Conservation (phyloP, 306 rosid species). For the Medicago ruthenica region DNA sequence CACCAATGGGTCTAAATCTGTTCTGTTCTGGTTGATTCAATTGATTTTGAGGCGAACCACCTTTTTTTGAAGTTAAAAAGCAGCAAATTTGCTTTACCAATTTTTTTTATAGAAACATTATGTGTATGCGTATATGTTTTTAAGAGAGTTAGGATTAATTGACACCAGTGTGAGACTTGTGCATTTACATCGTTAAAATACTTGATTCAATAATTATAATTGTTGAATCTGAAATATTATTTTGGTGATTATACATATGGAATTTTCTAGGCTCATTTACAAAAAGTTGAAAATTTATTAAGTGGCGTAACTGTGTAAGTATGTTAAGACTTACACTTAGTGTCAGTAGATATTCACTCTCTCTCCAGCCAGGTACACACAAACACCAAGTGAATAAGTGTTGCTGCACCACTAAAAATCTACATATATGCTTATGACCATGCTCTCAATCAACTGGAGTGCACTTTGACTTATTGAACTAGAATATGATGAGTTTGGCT, state of each 20-base stretch:
- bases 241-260: slow-evolving; percentile 4
- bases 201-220: not conserved
- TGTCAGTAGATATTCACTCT: not conserved
- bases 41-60: not conserved
- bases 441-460: not conserved
- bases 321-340: not conserved
- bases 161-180: not conserved
- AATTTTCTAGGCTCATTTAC: not conserved
- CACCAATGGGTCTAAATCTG: not conserved
- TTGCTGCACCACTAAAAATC: not conserved
- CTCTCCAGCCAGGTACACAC: not conserved
- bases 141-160: not conserved
- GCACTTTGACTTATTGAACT: slow-evolving; percentile 5
- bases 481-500: slow-evolving; percentile 7
- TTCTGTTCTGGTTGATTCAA: not conserved
- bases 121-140: not conserved
- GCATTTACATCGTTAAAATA: not conserved
- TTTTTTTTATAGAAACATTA: not conserved
- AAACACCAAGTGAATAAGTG: not conserved
- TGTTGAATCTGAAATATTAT: not conserved
- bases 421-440: not conserved
- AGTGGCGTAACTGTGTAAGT: not conserved
- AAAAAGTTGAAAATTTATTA: not conserved
- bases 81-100: not conserved
- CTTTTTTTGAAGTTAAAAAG: not conserved